Evolutionary conservation across 2,329 filamentous ascomycete species (phyloP), one percentile per base, ranked within the genome.

Genomic region (Catunica adiposa): DNA sequence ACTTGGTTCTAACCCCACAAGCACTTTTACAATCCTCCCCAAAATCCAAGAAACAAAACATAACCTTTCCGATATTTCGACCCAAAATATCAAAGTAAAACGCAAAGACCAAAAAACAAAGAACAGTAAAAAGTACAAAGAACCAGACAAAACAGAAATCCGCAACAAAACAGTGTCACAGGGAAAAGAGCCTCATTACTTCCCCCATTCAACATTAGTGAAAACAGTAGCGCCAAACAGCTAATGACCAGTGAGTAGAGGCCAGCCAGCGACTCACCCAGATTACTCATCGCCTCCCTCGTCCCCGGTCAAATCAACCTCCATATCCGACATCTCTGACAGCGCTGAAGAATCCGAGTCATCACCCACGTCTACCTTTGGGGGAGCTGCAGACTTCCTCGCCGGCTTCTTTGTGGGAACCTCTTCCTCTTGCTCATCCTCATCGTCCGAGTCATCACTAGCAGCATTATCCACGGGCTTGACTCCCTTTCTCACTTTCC

Each of bases 381-480:
- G 48, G 5, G 37, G 15, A 22, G 26, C 2, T 40, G 48, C 15
- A 7, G 48, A 29, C 29, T 51, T 51, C 7, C 20, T 15, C 15
- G 40, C 44, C 8, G 40, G 48, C 20, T 51, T 51, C 6, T 44
- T 44, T 11, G 40, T 44, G 40, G 48, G 23, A 20, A 15, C 23
- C 26, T 51, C 23, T n/a, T 29, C 11, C 26, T 31, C 20, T 9
- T 44, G 58, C 14, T 61, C 64, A 14, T 63, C 62, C 8, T 59
- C 61, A 15, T 62, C 59, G 20, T 58, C 54, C 2, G 53, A 60
- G 14, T 62, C 62, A 25, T 62, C 56, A 3, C 61, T 61, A 25
- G 62, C 56, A 5, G 51, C 57, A 2, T 59, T 58, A 2, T 61
- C 60, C 2, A 58, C 60, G 20, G 48, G 56, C n/a, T 57, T 60